Evolutionary conservation across 805 yeast genomes (phyloP).

Genomic region (Nadsonia fulvescens): DNA sequence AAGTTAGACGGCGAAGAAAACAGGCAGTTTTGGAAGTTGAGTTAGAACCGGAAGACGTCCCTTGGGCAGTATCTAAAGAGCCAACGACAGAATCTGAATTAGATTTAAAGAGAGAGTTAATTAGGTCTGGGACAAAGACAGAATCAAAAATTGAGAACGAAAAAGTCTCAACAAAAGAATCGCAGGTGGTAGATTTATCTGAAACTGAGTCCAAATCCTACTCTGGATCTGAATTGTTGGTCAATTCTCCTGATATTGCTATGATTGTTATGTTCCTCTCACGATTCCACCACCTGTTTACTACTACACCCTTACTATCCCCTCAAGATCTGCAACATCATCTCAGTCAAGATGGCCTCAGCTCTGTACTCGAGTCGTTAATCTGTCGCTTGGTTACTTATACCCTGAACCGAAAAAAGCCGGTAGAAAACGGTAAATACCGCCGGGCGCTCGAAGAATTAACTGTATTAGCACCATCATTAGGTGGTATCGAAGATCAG

Average conservation of each 20-base stretch:
- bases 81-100: too few species aligned
- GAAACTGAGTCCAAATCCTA: slow-evolving; percentile 13
- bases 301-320: slow-evolving; percentile 18
- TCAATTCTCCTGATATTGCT: slow-evolving; percentile 14
- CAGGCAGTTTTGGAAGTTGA: too few species aligned
- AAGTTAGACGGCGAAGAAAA: too few species aligned
- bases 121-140: slow-evolving; percentile 3
- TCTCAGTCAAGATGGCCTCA: slow-evolving; percentile 8
- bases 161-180: slow-evolving; percentile 16
- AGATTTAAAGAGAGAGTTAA: slow-evolving; percentile 2
- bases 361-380: slow-evolving; percentile 16
- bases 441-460: slow-evolving; percentile 23
- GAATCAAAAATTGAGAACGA: slow-evolving; percentile 7
- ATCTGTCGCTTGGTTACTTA: slow-evolving; percentile 19
- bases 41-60: too few species aligned
- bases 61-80: too few species aligned
- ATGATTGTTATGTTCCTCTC: slow-evolving; percentile 16
- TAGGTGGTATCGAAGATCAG: too few species aligned
- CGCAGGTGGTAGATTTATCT: slow-evolving; percentile 13
- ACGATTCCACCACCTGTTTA: slow-evolving; percentile 15
- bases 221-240: slow-evolving; percentile 8
- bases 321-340: slow-evolving; percentile 27
- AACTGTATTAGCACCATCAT: slow-evolving; percentile 12
- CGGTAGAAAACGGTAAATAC: slow-evolving; percentile 20
- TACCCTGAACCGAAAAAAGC: slow-evolving; percentile 23